A percentile compares a stretch with the other conserved stretches of the same genome.
These are phyloP conservation scores for Hymenochaete sp. DNA, from an alignment of 1,284 basidiomycete genomes.

Conservation along the genomic window DNA sequence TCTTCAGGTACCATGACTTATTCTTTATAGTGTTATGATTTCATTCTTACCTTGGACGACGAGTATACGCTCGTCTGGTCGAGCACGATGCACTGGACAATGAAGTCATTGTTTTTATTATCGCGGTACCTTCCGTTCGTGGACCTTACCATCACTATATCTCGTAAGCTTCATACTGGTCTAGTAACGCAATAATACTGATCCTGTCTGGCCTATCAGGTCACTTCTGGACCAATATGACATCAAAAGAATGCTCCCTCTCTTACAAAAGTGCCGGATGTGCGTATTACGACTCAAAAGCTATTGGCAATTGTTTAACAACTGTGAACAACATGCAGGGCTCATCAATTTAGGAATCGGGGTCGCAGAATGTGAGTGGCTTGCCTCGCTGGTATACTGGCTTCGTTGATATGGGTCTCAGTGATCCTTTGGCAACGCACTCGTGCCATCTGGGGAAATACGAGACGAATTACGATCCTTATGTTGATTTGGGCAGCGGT, in stretches of 20 bases:
- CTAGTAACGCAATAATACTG: too few species aligned
- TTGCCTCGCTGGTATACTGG: too few species aligned
- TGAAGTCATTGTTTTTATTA: slow-evolving; percentile 8
- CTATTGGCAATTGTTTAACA: background rate
- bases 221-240: background rate
- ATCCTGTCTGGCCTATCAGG: too few species aligned
- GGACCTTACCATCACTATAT: slow-evolving; percentile 7
- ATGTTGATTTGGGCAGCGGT: background rate
- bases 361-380: slow-evolving; percentile 6
- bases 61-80: slow-evolving; percentile 7
- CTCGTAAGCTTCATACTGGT: background rate
- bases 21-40: slow-evolving; percentile 5
- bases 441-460: too few species aligned
- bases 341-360: slow-evolving; percentile 6
- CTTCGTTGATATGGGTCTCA: too few species aligned
- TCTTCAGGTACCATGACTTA: background rate
- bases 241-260: background rate
- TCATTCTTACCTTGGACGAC: slow-evolving; percentile 6
- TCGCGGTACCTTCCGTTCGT: slow-evolving; percentile 11
- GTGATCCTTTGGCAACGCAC: too few species aligned
- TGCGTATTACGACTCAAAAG: too few species aligned
- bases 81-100: background rate
- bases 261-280: slow-evolving; percentile 3
- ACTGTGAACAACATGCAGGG: background rate
- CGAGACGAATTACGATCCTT: background rate